phyloP scores from a whole-genome alignment of 2,329 filamentous ascomycete genomes.

The Stagonosporopsis tanaceti region DNA sequence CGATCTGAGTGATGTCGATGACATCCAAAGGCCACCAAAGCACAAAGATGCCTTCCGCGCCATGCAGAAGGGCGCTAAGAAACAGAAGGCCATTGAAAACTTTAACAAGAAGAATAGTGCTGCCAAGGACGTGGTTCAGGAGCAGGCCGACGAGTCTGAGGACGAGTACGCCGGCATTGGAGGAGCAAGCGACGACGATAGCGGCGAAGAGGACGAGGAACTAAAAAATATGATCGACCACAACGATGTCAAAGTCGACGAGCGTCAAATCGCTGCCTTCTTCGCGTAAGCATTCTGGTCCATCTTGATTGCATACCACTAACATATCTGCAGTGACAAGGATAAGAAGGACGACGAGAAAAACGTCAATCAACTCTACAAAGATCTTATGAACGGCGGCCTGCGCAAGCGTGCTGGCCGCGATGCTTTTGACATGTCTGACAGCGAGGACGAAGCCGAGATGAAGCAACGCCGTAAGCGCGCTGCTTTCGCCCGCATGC shows the following conservation, averaged over 20 bases:
- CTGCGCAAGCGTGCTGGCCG: slow-evolving; percentile 77
- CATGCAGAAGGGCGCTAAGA: slow-evolving; percentile 72
- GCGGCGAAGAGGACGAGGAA: slow-evolving; percentile 75
- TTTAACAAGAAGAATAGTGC: slow-evolving; percentile 89
- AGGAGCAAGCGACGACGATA: slow-evolving; percentile 87
- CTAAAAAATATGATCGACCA: slow-evolving; percentile 91
- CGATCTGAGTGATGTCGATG: slow-evolving; percentile 33
- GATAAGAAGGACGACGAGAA: slow-evolving; percentile 84
- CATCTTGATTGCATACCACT: slow-evolving; percentile 27
- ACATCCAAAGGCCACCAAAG: slow-evolving; percentile 46
- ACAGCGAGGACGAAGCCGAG: slow-evolving; percentile 88
- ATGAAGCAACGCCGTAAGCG: slow-evolving; percentile 81
- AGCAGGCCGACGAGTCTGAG: slow-evolving; percentile 96
- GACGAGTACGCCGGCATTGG: slow-evolving; percentile 97
- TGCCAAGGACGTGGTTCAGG: slow-evolving; percentile 83
- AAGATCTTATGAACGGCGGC: slow-evolving; percentile 88
- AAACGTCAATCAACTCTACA: slow-evolving; percentile 88
- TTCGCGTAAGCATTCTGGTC: slow-evolving; percentile 74
- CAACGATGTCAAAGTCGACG: slow-evolving; percentile 77
- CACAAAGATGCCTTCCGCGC: slow-evolving; percentile 69
- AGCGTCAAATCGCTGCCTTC: slow-evolving; percentile 82
- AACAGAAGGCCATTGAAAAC: slow-evolving; percentile 57
- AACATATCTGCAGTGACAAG: slow-evolving; percentile 68
- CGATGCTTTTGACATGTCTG: slow-evolving; percentile 77
- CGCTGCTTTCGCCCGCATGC: slow-evolving; percentile 88